Conservation (phyloP, 2,329 filamentous ascomycete genomes). For the Colletotrichum zoysiae region DNA sequence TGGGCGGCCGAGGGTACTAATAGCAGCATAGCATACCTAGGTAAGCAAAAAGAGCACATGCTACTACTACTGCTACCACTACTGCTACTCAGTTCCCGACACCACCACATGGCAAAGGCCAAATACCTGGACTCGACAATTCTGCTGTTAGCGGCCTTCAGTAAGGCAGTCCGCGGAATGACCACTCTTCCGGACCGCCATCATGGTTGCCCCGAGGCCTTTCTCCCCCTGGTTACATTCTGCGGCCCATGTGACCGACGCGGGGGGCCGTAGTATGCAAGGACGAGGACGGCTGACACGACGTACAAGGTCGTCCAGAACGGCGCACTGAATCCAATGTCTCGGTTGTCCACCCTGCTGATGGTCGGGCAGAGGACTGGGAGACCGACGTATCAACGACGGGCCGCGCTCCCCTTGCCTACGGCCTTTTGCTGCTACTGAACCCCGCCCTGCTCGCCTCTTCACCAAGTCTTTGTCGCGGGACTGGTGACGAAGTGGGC, state of each 20-base stretch:
- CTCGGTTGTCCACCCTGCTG: slow-evolving; percentile 22
- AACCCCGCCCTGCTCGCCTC: neutral
- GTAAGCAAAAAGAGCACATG: neutral
- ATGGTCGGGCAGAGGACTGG: neutral
- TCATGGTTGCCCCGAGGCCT: neutral
- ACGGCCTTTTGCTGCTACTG: neutral
- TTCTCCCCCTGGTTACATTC: neutral
- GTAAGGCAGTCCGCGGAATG: neutral
- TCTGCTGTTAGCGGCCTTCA: neutral
- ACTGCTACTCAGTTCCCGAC: neutral
- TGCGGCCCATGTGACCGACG: neutral
- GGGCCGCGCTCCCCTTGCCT: neutral
- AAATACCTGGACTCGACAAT: too few species aligned
- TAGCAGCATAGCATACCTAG: neutral
- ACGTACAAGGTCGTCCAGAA: slow-evolving; percentile 10
- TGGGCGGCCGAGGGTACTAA: too few species aligned
- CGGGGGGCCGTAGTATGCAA: neutral
- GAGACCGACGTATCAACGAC: neutral
- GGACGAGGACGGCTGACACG: slow-evolving; percentile 2
- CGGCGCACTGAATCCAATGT: slow-evolving; percentile 21
- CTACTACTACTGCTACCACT: neutral
- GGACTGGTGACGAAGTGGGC: neutral
- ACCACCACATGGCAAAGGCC: neutral
- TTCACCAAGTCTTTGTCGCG: neutral
- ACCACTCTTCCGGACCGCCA: neutral